These are phyloP conservation scores for Aureobasidium sp. DNA, from an alignment of 2,329 filamentous ascomycete genomes.

Conservation along the genomic window DNA sequence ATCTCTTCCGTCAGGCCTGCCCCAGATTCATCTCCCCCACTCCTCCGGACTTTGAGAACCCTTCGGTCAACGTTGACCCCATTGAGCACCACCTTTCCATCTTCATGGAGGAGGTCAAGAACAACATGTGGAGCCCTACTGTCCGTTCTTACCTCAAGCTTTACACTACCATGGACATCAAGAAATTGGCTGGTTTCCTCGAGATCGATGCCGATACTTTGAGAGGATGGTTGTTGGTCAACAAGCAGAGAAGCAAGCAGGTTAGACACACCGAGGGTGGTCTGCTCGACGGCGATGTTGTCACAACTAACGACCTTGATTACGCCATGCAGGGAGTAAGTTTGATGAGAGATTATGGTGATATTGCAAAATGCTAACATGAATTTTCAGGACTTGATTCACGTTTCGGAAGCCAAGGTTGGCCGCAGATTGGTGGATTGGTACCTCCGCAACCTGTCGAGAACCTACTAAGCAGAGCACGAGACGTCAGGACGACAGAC, in stretches of 20 bases:
- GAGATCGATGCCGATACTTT: slow-evolving; percentile 96
- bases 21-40: slow-evolving; percentile 99
- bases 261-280: slow-evolving; percentile 88
- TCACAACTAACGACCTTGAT: slow-evolving; percentile 91
- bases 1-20: slow-evolving; percentile 95
- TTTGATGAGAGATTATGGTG: slow-evolving; percentile 23
- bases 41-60: slow-evolving; percentile 95
- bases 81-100: slow-evolving; percentile 94
- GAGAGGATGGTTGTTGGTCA: slow-evolving; percentile 86
- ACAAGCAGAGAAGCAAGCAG: slow-evolving; percentile 98
- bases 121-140: slow-evolving; percentile 95
- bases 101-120: slow-evolving; percentile 99
- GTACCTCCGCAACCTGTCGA: slow-evolving; percentile 94
- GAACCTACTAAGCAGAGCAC: slow-evolving; percentile 62
- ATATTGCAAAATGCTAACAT: slow-evolving; percentile 21
- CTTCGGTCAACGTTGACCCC: slow-evolving; percentile 90
- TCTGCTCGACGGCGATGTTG: slow-evolving; percentile 82
- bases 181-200: slow-evolving; percentile 95
- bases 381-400: slow-evolving; percentile 71
- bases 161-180: slow-evolving; percentile 98
- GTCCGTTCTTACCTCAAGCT: slow-evolving; percentile 98
- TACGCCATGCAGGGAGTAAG: slow-evolving; percentile 91
- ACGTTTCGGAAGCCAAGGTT: slow-evolving; percentile 98
- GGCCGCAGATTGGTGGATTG: slow-evolving; percentile 95
- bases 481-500: not conserved